Evolutionary conservation across 2,329 filamentous ascomycete genomes (phyloP), one percentile per base, ranked within the genome.

Genomic region (Pezicula rhizophila): DNA sequence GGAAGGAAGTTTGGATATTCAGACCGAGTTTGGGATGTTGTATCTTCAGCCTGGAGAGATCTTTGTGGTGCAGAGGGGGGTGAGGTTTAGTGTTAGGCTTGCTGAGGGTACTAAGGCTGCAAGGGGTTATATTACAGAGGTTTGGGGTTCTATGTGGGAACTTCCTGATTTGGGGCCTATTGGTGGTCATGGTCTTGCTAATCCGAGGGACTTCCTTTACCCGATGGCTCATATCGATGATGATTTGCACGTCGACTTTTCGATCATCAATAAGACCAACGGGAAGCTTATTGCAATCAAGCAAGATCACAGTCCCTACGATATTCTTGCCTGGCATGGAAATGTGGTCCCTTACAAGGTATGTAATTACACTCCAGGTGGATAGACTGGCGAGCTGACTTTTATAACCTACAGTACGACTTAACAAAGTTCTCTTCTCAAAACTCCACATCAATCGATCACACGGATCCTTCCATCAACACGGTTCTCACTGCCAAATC

Each of bases 321-420:
- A 90, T 60, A 78, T 90, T 0, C 85, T 89, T 1, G 84, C 82
- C 3, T 90, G 86, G 85, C 86, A 90, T 63, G 86, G 86, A 35
- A 87, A 80, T 57, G 89, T 88, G 66, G 82, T 84, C 70, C 73
- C 35, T 23, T 74, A 70, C 28, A 56, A 60, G 44, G 50, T 52
- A 38, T n/a, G 41, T 39, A 11, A 11, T 31, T 26, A 25, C 2
- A 84, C 40, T 18, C 12, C n/a, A 20, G 15, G 23, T 20, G 15
- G 23, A 38, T 20, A 25, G 25, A 4, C 18, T 25, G 15, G 11
- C 4, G n/a, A 45, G n/a, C 28, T 45, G 5, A 23, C 6, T 10
- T 45, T 12, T 28, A n/a, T 17, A 11, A 35, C 5, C 18, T 37
- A 20, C 31, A 79, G 61, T 80, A 80, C 58, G 76, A 76, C 45